Evolutionary conservation across 148 eudicot genomes (phyloP).

Genomic region (Pharnaceum exiguum): DNA sequence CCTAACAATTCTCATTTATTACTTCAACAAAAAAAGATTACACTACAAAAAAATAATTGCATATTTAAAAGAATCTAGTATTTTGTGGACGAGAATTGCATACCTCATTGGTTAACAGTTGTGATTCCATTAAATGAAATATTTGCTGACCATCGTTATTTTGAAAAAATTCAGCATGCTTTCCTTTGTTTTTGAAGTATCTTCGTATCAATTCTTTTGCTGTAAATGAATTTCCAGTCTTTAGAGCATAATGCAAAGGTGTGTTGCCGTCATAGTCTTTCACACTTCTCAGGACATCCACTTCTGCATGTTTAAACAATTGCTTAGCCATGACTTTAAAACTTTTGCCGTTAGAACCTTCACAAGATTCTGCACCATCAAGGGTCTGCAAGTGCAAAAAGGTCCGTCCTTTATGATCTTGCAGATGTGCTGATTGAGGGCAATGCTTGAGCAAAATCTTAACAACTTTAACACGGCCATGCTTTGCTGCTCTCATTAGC

Average conservation of each 20-base stretch:
- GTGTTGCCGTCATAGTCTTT: conserved; percentile 3
- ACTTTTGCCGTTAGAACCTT: neutral
- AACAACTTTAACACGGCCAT: neutral
- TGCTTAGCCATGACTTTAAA: neutral
- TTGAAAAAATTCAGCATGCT: neutral
- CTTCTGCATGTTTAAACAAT: neutral
- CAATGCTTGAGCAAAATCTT: neutral
- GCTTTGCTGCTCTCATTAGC: conserved; percentile 1
- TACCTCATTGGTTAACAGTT: neutral
- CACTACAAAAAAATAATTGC: too few relatives aligned
- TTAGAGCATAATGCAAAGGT: neutral
- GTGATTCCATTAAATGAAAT: neutral
- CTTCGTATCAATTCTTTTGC: neutral
- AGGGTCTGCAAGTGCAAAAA: neutral
- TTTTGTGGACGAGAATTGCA: neutral
- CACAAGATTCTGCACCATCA: neutral
- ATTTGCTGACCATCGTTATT: neutral
- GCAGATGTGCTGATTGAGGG: conserved; percentile 3
- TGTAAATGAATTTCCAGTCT: neutral
- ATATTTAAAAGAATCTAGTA: too few relatives aligned
- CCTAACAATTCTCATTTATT: too few relatives aligned
- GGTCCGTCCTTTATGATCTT: conserved; percentile 1
- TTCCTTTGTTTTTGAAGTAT: neutral
- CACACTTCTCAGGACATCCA: neutral
- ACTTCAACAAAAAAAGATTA: too few relatives aligned